A percentile compares a stretch with the other conserved stretches of the same genome.
These are phyloP conservation scores for Pseudoscleropodium purum DNA, from an alignment of 225 moss, liverwort and hornwort genomes.

Conservation along the genomic window DNA sequence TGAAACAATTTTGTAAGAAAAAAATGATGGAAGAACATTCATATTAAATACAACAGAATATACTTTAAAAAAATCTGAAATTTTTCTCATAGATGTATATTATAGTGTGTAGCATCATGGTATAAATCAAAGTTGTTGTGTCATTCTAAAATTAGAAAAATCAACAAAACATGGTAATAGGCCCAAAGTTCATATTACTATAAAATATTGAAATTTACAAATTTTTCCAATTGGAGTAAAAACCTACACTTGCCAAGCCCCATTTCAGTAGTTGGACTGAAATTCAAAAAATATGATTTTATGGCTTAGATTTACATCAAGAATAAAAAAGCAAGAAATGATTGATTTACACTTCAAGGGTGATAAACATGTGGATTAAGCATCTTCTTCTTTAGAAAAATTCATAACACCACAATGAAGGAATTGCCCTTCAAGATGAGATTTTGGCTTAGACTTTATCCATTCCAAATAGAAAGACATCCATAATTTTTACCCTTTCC, in stretches of 20 bases:
- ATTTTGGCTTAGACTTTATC: not conserved
- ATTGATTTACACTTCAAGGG: not conserved
- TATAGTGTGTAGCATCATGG: not conserved
- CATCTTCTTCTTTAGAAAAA: not conserved
- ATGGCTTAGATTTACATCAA: not conserved
- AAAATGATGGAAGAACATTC: not conserved
- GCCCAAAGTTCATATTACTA: accelerated
- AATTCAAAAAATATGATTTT: no score
- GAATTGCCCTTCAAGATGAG: not conserved
- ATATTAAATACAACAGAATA: accelerated
- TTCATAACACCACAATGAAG: no score
- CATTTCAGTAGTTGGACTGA: not conserved
- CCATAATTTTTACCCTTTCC: accelerated
- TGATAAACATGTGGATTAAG: not conserved
- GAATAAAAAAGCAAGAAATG: not conserved
- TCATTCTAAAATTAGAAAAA: not conserved
- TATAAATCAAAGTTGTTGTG: accelerated
- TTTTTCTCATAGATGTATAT: not conserved
- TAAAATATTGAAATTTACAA: not conserved
- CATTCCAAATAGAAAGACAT: accelerated
- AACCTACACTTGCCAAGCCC: not conserved
- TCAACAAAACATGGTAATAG: no score
- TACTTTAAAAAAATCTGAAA: not conserved
- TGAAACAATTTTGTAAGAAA: no score
- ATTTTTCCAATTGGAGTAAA: not conserved